Base-by-base conservation (phyloP, 495 filamentous ascomycete genomes). In the Tuber brumale region DNA sequence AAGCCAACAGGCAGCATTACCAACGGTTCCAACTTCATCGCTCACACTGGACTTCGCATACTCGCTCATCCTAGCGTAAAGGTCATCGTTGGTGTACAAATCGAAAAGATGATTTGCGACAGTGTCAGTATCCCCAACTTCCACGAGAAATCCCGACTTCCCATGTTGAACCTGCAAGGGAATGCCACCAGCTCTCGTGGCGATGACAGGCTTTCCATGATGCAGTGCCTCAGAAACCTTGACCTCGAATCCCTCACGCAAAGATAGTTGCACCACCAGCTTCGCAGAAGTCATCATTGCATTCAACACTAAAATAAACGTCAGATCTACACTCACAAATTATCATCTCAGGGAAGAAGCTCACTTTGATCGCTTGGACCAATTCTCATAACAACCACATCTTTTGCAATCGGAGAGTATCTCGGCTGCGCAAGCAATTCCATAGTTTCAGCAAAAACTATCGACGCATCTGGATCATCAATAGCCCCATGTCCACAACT, bases 181-280 rank as follows among this genome's bases (percentile, higher is more conserved):
- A 72, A 97, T 94, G 7, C 93, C 93, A 45, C 93, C 93, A 0
- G 91, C 91, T 23, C 87, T 86, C 1, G 92, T 93, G 9, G 92
- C 92, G 73, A 97, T 93, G 70, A 94, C 88, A 3, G 93, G 93
- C 18, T 91, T 90, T 37, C 93, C 93, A 78, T 94, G 93, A 83
- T 95, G 93, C 12, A 94, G 86, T 41, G 92, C 93, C 83, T 97
- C 93, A 0, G 91, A 94, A 23, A 97, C 93, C 84, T 96, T 97
- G 74, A 95, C 91, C 83, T 97, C 93, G 80, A 97, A 97, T 4
- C 93, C 93, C 83, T 97, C 93, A 31, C 91, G 89, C 2, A 90
- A 94, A 12, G 92, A 94, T 27, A 97, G 88, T 83, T 97, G 93
- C 51, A 95, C 86, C 0, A 89, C 91, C 35, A 94, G 87, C 74